Evolutionary conservation across 2,329 filamentous ascomycete genomes (phyloP).

Genomic region (Phoma sp.): DNA sequence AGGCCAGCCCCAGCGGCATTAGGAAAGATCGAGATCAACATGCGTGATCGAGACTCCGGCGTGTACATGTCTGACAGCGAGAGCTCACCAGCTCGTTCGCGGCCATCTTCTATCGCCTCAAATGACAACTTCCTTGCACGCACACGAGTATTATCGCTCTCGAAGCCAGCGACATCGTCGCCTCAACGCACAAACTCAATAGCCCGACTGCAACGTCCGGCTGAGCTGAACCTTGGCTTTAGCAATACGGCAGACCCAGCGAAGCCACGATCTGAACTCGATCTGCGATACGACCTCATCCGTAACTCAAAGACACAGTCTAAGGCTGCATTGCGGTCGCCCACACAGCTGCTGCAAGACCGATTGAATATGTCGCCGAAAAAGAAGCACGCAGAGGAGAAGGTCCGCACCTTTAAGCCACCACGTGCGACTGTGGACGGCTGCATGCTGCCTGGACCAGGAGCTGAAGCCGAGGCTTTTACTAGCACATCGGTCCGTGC

Average conservation of each 20-base stretch:
- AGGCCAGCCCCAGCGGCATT: background rate
- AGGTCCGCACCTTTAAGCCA: conserved; percentile 35
- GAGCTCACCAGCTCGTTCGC: conserved; percentile 9
- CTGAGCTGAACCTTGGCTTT: conserved; percentile 39
- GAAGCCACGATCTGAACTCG: conserved; percentile 42
- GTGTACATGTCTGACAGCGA: conserved; percentile 34
- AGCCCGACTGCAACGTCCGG: conserved; percentile 36
- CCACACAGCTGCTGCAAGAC: conserved; percentile 41
- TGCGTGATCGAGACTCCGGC: conserved; percentile 33
- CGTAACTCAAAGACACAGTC: conserved; percentile 41
- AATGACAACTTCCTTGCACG: conserved; percentile 17
- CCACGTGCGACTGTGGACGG: conserved; percentile 35
- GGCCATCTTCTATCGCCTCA: conserved; percentile 19
- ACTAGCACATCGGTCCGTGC: conserved; percentile 39
- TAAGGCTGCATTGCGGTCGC: conserved; percentile 40
- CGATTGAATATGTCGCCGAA: conserved; percentile 36
- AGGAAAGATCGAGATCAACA: background rate
- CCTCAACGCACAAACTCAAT: conserved; percentile 26
- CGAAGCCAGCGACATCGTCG: conserved; percentile 6
- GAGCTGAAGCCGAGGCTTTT: conserved; percentile 29
- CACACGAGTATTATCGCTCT: conserved; percentile 21
- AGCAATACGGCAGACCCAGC: conserved; percentile 7
- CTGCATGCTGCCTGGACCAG: conserved; percentile 41
- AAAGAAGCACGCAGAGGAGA: conserved; percentile 26
- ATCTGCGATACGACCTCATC: conserved; percentile 40